A percentile compares a stretch with the other conserved stretches of the same genome.
These are phyloP conservation scores for Yarrowia galli DNA, from an alignment of 1,139 yeast species.

Conservation along the genomic window DNA sequence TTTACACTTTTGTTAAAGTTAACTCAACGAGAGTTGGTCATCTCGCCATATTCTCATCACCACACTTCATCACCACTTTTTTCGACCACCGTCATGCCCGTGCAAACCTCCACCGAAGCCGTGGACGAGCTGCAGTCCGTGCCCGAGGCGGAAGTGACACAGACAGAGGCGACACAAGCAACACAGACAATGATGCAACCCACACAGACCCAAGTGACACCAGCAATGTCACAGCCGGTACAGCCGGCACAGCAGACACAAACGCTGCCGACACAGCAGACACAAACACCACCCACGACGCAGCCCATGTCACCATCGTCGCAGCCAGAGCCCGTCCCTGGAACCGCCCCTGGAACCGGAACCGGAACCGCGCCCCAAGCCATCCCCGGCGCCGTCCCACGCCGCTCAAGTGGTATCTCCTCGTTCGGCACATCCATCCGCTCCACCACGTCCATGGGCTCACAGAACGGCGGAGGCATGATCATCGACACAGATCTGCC, in stretches of 20 bases:
- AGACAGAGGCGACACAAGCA: too few species aligned
- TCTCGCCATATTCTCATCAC: slow-evolving; percentile 29
- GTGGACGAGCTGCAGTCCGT: slow-evolving; percentile 37
- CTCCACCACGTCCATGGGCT: slow-evolving; percentile 2
- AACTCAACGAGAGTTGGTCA: slow-evolving; percentile 30
- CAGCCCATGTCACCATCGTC: background rate
- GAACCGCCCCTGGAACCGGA: too few species aligned
- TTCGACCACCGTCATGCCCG: too few species aligned
- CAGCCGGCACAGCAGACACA: too few species aligned
- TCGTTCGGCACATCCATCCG: slow-evolving; percentile 10
- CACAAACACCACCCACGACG: background rate
- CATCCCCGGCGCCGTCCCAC: background rate
- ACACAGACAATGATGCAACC: background rate
- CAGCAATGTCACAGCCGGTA: too few species aligned
- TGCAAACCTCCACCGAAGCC: slow-evolving; percentile 33
- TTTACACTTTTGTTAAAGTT: slow-evolving; percentile 34
- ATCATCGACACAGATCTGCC: slow-evolving; percentile 37
- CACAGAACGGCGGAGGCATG: slow-evolving; percentile 22
- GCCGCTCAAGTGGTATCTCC: background rate
- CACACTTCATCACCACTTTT: background rate
- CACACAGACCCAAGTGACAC: too few species aligned
- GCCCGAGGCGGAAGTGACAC: too few species aligned
- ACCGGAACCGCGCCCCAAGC: too few species aligned
- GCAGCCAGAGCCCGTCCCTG: background rate
- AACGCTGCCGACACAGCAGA: too few species aligned